Evolutionary conservation across 495 filamentous ascomycete genomes (phyloP).

Genomic region (Xylaria longipes): DNA sequence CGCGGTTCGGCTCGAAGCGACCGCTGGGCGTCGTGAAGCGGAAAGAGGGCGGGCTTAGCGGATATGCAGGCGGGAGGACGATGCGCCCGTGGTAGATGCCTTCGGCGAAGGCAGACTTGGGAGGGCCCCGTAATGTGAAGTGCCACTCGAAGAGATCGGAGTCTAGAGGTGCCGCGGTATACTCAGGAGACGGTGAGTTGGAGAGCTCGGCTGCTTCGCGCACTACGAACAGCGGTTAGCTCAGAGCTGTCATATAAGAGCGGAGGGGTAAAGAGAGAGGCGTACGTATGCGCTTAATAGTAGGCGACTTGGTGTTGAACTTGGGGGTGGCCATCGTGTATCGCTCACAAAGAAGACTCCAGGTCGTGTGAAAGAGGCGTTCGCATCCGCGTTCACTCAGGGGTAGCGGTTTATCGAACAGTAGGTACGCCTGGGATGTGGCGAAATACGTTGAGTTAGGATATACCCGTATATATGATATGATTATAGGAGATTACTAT

Average conservation of each 20-base stretch:
- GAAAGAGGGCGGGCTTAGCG: slow-evolving; percentile 87
- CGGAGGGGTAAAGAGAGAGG: slow-evolving; percentile 18
- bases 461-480: background rate
- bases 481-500: background rate
- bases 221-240: slow-evolving; percentile 54
- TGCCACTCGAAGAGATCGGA: slow-evolving; percentile 98
- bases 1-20: slow-evolving; percentile 94
- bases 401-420: background rate
- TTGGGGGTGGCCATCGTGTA: slow-evolving; percentile 47
- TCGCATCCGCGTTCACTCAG: background rate
- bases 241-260: slow-evolving; percentile 30
- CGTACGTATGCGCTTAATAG: slow-evolving; percentile 78
- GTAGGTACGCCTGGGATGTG: background rate
- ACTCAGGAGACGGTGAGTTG: slow-evolving; percentile 76
- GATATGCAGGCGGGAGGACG: slow-evolving; percentile 85
- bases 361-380: background rate
- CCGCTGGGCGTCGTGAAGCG: slow-evolving; percentile 92
- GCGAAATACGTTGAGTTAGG: background rate
- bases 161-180: slow-evolving; percentile 81
- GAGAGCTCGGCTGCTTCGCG: slow-evolving; percentile 88
- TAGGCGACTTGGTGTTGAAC: slow-evolving; percentile 80
- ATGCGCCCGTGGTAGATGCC: slow-evolving; percentile 98
- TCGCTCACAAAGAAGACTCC: slow-evolving; percentile 5
- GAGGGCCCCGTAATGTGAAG: slow-evolving; percentile 94
- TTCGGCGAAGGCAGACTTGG: slow-evolving; percentile 73